Evolutionary conservation across 1,139 yeast species (phyloP), one percentile per base, ranked within the genome.

Genomic region (Kodamaea plutei): DNA sequence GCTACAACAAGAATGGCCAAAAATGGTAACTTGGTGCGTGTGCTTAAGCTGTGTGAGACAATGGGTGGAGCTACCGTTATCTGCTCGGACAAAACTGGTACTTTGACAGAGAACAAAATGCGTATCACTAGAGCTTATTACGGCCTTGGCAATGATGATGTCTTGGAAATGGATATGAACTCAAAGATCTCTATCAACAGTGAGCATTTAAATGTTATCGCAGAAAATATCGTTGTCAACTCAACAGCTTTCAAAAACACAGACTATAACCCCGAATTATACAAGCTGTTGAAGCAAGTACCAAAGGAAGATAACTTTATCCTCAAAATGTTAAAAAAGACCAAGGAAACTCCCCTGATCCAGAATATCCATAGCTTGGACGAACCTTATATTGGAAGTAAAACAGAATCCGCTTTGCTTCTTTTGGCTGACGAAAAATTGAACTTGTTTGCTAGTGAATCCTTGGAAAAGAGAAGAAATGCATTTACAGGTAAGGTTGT

Each of bases 31-130:
- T 67, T 91, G 50, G 98, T 91, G n/a, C 76, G 98, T 47, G 95
- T 87, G 5, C 69, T 91, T 45, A 81, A 80, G 49, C 82, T 95
- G 28, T 91, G 98, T 71, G 99, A 91, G 59, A 91, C 96, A 10
- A 91, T 91, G 98, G 98, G 99, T 29, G 89, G 95, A 27, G 98
- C 97, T 3, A 91, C 98, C 9, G 91, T 96, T 4, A 72, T 91
- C 31, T 93, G 98, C 57, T 87, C 97, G 1, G 99, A 91, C 61
- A 91, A 91, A 56, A 91, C 98, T 1, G 98, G 98, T 38, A 91
- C 98, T 8, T 70, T 91, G 36, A 91, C 98, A 1, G 94, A 88
- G 56, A 91, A 91, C 56, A 71, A 70, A 48, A 91, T 91, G 98
- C 76, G 89, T 28, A 85, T 91, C 8, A 95, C 87, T 7, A 73